Percentiles rank a stretch among this genome's conserved stretches.
Evolutionary conservation across 768 basidiomycete species (phyloP).

Genomic region (Suillus tomentosus): DNA sequence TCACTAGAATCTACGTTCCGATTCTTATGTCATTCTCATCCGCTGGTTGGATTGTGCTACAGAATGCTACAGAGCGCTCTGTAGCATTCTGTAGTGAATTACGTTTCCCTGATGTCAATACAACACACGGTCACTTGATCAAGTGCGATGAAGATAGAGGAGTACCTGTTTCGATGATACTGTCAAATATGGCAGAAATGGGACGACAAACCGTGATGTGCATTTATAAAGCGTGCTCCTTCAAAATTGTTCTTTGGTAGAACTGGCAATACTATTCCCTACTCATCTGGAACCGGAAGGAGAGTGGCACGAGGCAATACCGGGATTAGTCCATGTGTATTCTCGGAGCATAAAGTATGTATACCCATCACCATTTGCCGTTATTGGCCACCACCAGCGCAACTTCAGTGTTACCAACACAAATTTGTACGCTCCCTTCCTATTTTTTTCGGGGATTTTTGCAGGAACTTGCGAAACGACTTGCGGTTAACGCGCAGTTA

Average conservation of each 20-base stretch:
- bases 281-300: background rate
- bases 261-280: constrained; percentile 3
- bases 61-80: too few relatives aligned
- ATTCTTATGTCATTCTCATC: too few relatives aligned
- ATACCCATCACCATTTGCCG: background rate
- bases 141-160: background rate
- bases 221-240: background rate
- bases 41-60: too few relatives aligned
- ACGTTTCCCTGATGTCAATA: background rate
- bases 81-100: too few relatives aligned
- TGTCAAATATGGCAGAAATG: background rate
- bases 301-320: background rate
- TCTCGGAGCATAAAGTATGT: background rate
- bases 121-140: background rate
- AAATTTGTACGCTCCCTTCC: background rate
- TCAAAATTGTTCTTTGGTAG: background rate
- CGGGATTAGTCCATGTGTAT: background rate
- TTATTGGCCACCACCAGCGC: background rate
- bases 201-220: background rate
- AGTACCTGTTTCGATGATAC: background rate
- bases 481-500: background rate
- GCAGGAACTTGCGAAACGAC: background rate
- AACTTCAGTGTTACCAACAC: background rate
- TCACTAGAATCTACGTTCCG: too few relatives aligned
- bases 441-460: background rate